These are phyloP conservation scores for Globisporangium viniferum DNA, from an alignment of 352 stramenopile species.

Conservation along the genomic window DNA sequence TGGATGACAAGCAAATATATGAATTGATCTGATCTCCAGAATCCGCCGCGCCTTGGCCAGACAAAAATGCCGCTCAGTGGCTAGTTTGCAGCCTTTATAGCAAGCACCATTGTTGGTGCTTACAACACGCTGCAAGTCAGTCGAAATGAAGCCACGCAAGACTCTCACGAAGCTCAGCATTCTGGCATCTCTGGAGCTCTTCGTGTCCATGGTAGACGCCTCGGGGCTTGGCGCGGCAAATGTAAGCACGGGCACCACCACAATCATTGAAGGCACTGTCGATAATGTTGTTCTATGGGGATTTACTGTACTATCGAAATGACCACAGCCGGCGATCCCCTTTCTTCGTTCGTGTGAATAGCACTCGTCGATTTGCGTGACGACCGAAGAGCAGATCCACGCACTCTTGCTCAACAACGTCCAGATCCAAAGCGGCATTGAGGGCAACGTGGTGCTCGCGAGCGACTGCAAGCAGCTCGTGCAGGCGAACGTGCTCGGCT, in stretches of 20 bases:
- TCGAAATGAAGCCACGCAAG: background rate
- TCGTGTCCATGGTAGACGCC: background rate
- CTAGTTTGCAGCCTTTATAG: background rate
- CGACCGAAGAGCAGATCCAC: slow-evolving; percentile 46
- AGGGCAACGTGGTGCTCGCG: slow-evolving; percentile 40
- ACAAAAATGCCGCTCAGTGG: background rate
- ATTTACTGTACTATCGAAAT: background rate
- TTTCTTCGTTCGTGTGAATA: slow-evolving; percentile 2
- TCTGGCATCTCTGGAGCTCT: background rate
- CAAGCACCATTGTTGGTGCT: background rate
- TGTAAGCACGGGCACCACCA: slow-evolving; percentile 11
- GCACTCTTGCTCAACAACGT: slow-evolving; percentile 52
- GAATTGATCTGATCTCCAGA: background rate
- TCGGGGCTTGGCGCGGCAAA: slow-evolving; percentile 31
- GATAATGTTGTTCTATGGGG: background rate
- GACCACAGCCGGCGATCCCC: background rate
- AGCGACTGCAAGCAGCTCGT: slow-evolving; percentile 68
- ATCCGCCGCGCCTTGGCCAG: background rate
- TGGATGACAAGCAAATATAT: background rate
- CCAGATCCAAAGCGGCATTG: slow-evolving; percentile 57
- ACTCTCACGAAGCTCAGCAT: background rate
- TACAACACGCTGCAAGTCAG: background rate
- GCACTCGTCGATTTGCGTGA: slow-evolving; percentile 39
- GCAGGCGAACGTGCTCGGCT: slow-evolving; percentile 49
- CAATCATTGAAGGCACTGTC: background rate